Evolutionary conservation across 108 stramenopile genomes (phyloP).

Genomic region (Thalassiosira profunda): DNA sequence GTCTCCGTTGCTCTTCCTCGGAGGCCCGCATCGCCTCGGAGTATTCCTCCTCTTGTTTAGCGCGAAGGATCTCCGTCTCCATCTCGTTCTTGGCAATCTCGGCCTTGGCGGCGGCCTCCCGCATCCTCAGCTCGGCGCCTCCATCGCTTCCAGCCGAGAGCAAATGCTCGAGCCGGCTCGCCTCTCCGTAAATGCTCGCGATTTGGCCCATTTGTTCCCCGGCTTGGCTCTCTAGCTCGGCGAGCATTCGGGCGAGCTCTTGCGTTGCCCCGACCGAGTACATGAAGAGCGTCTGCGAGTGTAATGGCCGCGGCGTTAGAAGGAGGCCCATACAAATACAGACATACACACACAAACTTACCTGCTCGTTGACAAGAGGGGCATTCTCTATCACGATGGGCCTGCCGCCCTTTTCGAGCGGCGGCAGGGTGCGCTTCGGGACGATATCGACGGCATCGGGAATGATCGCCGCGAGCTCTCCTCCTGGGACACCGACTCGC

Average conservation of each 20-base stretch:
- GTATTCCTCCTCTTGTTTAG: constrained; percentile 56
- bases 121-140: constrained; percentile 52
- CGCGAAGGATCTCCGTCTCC: constrained; percentile 50
- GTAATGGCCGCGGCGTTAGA: not conserved
- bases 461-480: constrained; percentile 36
- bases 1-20: constrained; percentile 39
- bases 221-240: constrained; percentile 32
- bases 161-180: constrained; percentile 40
- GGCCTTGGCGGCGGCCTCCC: constrained; percentile 50
- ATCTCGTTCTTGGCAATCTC: constrained; percentile 39
- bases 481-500: constrained; percentile 36
- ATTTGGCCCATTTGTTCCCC: constrained; percentile 39
- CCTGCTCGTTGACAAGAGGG: too few species aligned
- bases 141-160: constrained; percentile 39
- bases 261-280: constrained; percentile 73
- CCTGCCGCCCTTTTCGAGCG: constrained; percentile 43
- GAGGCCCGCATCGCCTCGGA: constrained; percentile 30
- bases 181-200: constrained; percentile 35
- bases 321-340: too few species aligned
- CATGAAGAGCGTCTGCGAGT: constrained; percentile 73
- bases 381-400: too few species aligned
- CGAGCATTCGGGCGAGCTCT: constrained; percentile 51
- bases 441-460: constrained; percentile 59
- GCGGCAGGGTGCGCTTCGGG: constrained; percentile 51
- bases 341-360: too few species aligned